These are phyloP conservation scores for Paramecium primaurelia DNA, from an alignment of 73 alveolate genomes.

Conservation along the genomic window DNA sequence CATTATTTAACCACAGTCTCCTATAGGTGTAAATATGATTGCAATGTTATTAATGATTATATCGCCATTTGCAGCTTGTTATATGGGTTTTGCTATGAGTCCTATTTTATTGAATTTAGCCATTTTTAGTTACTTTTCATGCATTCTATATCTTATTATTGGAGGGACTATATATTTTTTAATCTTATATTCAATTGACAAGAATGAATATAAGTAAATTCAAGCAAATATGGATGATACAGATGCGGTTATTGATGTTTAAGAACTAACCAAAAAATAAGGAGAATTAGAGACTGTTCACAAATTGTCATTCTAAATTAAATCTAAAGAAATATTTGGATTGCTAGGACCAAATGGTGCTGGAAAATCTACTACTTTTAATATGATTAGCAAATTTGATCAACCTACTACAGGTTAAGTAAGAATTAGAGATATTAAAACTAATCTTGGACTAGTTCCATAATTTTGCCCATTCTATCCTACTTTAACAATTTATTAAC, in stretches of 20 bases:
- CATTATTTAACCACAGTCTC: neutral
- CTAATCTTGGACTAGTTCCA: constrained; percentile 67
- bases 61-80: neutral
- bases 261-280: constrained; percentile 67
- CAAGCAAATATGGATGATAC: neutral
- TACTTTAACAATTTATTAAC: constrained; percentile 58
- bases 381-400: constrained; percentile 53
- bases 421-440: constrained; percentile 19
- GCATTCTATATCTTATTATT: neutral
- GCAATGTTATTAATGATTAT: neutral
- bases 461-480: constrained; percentile 62
- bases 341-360: constrained; percentile 67
- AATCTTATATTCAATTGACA: neutral
- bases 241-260: neutral
- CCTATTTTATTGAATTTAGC: neutral
- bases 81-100: neutral
- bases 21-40: neutral
- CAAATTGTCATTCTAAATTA: constrained; percentile 39
- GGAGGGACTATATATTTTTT: neutral
- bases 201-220: neutral
- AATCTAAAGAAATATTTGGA: constrained; percentile 47
- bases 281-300: constrained; percentile 79
- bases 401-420: constrained; percentile 63
- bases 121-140: neutral
- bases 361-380: constrained; percentile 63